Conservation (phyloP, 371 early-diverging fungal species). For the Syncephalis plumigaleata region DNA sequence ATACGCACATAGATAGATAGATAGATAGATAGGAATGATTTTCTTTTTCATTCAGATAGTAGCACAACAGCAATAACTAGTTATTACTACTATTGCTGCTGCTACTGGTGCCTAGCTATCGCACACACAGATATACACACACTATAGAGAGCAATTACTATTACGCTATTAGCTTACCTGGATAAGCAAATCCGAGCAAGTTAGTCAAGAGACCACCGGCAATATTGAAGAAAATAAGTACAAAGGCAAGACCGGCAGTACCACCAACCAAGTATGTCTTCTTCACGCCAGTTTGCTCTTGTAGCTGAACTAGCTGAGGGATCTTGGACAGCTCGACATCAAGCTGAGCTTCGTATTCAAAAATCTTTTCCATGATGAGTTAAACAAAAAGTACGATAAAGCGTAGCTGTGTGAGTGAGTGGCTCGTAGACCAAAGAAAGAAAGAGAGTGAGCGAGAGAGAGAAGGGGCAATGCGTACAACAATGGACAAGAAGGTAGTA, state of each 20-base stretch:
- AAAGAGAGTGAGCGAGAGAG: too few species aligned
- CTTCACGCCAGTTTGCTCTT: slow-evolving; percentile 55
- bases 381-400: slow-evolving; percentile 1
- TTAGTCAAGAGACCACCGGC: slow-evolving; percentile 67
- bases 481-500: too few species aligned
- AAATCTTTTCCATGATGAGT: slow-evolving; percentile 23
- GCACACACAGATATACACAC: too few species aligned
- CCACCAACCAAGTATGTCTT: slow-evolving; percentile 66
- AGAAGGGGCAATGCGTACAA: too few species aligned
- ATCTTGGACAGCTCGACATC: slow-evolving; percentile 59
- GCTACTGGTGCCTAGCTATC: too few species aligned
- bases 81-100: too few species aligned
- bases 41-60: too few species aligned
- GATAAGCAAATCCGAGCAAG: slow-evolving; percentile 75
- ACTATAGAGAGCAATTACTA: too few species aligned
- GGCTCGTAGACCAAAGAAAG: too few species aligned
- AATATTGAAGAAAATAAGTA: slow-evolving; percentile 79
- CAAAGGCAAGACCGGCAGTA: slow-evolving; percentile 24
- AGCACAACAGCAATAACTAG: too few species aligned
- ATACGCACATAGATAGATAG: too few species aligned
- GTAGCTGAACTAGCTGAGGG: slow-evolving; percentile 36
- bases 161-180: slow-evolving; percentile 22
- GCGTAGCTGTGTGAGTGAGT: slow-evolving; percentile 6
- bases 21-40: too few species aligned
- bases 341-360: slow-evolving; percentile 25